Evolutionary conservation across 768 basidiomycete genomes (phyloP).

Genomic region (Tricholomella constricta): DNA sequence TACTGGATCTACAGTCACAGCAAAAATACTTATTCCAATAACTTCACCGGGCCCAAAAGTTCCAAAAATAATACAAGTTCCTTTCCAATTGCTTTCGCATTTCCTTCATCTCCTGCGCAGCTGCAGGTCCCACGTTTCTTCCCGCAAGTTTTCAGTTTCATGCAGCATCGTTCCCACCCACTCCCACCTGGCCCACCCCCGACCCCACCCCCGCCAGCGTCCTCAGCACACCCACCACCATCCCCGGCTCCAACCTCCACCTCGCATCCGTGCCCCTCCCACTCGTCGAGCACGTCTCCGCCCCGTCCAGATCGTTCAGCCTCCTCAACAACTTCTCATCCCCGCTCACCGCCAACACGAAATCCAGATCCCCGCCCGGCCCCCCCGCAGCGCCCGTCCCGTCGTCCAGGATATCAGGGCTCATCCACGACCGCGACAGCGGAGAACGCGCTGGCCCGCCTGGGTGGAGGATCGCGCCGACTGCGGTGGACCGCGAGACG

Average conservation of each 20-base stretch:
- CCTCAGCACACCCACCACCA: conserved; percentile 21
- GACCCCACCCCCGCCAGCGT: conserved; percentile 1
- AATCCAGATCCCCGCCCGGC: conserved; percentile 50
- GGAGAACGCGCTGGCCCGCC: conserved; percentile 50
- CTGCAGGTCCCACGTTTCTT: too few relatives aligned
- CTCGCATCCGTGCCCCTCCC: conserved; percentile 77
- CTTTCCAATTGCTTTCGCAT: too few relatives aligned
- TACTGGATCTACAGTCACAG: too few relatives aligned
- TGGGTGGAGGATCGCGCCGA: conserved; percentile 76
- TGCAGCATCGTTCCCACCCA: too few relatives aligned
- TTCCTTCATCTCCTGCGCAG: too few relatives aligned
- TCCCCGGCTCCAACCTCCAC: conserved; percentile 55
- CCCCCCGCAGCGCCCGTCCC: conserved; percentile 21
- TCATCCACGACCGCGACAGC: conserved; percentile 41
- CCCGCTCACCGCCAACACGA: conserved; percentile 65
- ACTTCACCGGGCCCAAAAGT: too few relatives aligned
- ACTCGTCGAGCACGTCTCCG: conserved; percentile 73
- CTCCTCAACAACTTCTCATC: conserved; percentile 80
- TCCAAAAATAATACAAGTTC: too few relatives aligned
- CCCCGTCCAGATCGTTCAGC: conserved; percentile 71
- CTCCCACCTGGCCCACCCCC: background rate
- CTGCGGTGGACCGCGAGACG: conserved; percentile 80
- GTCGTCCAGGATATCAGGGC: conserved; percentile 32
- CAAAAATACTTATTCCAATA: too few relatives aligned
- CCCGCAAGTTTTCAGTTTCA: too few relatives aligned